Evolutionary conservation across 306 rosid species (phyloP).

Genomic region (Biancaea sappan): DNA sequence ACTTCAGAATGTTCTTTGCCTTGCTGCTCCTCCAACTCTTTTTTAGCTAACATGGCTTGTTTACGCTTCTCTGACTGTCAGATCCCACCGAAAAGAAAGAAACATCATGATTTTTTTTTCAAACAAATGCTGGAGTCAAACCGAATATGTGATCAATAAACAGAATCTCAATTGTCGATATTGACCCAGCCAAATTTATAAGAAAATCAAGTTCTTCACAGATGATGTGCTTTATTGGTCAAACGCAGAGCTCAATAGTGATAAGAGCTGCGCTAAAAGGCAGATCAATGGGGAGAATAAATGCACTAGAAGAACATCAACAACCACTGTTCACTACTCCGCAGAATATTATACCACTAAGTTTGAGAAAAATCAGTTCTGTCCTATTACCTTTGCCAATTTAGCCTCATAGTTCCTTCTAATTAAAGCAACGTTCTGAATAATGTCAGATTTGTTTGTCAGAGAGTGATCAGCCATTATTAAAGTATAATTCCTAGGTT

Average conservation of each 20-base stretch:
- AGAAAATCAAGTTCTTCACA: background rate
- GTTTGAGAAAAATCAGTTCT: background rate
- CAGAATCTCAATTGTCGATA: too few species aligned
- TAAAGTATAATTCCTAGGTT: constrained; percentile 46
- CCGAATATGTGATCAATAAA: too few species aligned
- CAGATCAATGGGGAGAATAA: background rate
- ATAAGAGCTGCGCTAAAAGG: background rate
- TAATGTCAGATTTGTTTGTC: constrained; percentile 49
- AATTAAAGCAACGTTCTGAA: constrained; percentile 57
- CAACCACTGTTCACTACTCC: background rate
- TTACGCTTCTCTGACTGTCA: constrained; percentile 80
- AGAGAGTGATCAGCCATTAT: constrained; percentile 37
- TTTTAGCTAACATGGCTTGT: constrained; percentile 73
- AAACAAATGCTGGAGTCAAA: background rate
- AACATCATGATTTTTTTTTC: background rate
- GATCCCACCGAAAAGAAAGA: background rate
- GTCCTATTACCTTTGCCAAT: constrained; percentile 66
- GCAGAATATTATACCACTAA: background rate
- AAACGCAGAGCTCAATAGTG: background rate
- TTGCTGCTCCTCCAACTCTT: constrained; percentile 73
- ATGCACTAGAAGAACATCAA: background rate
- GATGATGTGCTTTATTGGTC: background rate
- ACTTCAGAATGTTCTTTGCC: constrained; percentile 69
- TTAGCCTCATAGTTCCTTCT: constrained; percentile 66
- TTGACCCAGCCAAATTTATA: too few species aligned